Evolutionary conservation across 352 stramenopile genomes (phyloP), one percentile per base, ranked within the genome.

Genomic region (Pythium oligandrum): DNA sequence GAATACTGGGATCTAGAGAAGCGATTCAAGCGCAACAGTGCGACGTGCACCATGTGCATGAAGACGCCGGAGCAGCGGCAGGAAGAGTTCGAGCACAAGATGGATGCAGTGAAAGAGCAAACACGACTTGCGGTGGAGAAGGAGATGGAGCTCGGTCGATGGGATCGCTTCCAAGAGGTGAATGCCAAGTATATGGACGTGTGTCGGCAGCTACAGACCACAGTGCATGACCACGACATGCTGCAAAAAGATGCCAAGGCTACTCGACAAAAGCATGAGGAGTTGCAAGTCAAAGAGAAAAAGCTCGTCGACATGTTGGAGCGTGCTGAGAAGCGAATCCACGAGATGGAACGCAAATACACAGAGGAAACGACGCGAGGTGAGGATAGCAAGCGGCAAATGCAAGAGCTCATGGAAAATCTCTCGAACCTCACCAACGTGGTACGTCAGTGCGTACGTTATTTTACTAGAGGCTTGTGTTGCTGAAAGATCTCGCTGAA

Each of bases 131-230:
- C 73, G 36, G 68, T 85, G 8, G 73, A 53, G 2, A 79, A 83
- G 34, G 70, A 78, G 26, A 62, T 90, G 59, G 71, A 90, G 50
- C 51, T 86, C 34, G 77, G 79, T 53, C 73, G 74, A 8, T 90
- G 74, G 79, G 69, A 86, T 35, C 63, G 68, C 30, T 88, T 83
- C 50, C 77, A 90, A 59, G 68, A 87, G 46, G 45, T 90, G 17
- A 87, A 84, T 39, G 52, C 60, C 35, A 88, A 88, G 60, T 87
- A 87, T 48, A 75, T 90, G 49, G 66, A 82, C 32, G 58, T 72
- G 8, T 74, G 55, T 39, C 50, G 67, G 48, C 60, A 81, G 51
- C 31, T 86, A 17, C 77, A 87, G 39, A 56, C 34, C 30, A 48
- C 63, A 3, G 49, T 53, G 36, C 48, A 53, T 12, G 64, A 68